These are phyloP conservation scores for Colletotrichum sp. DNA, from an alignment of 2,329 filamentous ascomycete species.

Conservation along the genomic window DNA sequence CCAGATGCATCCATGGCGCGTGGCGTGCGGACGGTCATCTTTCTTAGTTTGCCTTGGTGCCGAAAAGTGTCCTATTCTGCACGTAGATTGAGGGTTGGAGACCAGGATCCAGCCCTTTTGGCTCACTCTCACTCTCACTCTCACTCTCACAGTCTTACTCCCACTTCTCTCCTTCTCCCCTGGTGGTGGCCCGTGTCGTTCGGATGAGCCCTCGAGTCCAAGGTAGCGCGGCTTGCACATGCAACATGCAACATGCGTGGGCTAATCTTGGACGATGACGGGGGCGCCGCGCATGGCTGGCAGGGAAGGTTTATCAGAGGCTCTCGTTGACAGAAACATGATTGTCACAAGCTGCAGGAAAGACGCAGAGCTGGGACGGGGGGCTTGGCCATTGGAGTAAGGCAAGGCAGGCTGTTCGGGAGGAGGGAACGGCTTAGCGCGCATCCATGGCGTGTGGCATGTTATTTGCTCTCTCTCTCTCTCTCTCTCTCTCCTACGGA, in stretches of 20 bases:
- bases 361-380: background rate
- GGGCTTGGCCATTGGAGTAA: background rate
- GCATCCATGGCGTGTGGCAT: background rate
- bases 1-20: background rate
- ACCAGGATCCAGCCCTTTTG: background rate
- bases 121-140: too few species aligned
- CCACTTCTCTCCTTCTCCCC: background rate
- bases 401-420: background rate
- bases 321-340: slow-evolving; percentile 11
- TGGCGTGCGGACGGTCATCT: background rate
- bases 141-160: background rate
- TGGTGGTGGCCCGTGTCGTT: background rate
- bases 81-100: background rate
- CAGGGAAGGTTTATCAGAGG: background rate
- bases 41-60: background rate
- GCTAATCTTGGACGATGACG: background rate
- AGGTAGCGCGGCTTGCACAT: background rate
- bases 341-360: slow-evolving; percentile 5
- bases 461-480: background rate
- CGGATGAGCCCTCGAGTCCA: background rate
- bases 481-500: background rate
- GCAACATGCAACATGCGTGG: background rate
- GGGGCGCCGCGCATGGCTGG: background rate
- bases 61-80: background rate
- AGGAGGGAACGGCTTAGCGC: background rate